Percentiles rank a stretch among this genome's conserved stretches.
Conservation (phyloP, 176 grass and related monocot genomes). For the Triticum aestivum region IWGSC_CS_RefSeq_v2.1 NC_057807.1:311292572-311293071, state of each 20-base stretch:
- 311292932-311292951: slow-evolving; percentile 40
- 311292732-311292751: background rate
- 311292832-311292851: background rate
- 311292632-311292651: background rate
- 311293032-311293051: slow-evolving; percentile 89
- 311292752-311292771: background rate
- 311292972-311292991: slow-evolving; percentile 82
- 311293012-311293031: slow-evolving; percentile 78
- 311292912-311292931: background rate
- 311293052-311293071: slow-evolving; percentile 32
- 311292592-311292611: background rate
- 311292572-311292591: background rate
- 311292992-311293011: slow-evolving; percentile 76
- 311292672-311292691: background rate
- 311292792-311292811: background rate
- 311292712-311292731: background rate
- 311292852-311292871: background rate
- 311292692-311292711: background rate
- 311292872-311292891: background rate
- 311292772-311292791: background rate
- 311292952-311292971: slow-evolving; percentile 81
- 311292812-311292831: background rate
- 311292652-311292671: background rate
- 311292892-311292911: background rate
- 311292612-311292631: background rate